Evolutionary conservation across 2,329 filamentous ascomycete species (phyloP), one percentile per base, ranked within the genome.

Genomic region (Penicillium concentricum): DNA sequence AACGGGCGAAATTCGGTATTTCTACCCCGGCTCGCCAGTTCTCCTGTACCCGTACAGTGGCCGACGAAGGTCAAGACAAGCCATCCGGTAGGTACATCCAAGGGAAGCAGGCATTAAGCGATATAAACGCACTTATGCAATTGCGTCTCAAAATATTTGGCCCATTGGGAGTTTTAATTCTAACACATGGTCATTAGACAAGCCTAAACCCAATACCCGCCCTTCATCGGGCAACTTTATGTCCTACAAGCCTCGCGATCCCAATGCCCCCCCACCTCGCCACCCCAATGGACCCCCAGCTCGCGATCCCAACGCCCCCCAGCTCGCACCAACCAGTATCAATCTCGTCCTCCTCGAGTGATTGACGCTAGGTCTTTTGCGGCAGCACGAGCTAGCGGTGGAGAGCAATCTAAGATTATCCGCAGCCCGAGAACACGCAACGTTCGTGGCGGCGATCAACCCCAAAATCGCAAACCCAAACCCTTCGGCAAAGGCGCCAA

Each of bases 341-440:
- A 60, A 41, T 47, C 58, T 41, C 66, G 63, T 38, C 64, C 69
- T 37, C 67, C 66, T 41, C 67, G 70, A 28, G 63, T 66, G 20
- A 51, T 76, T 51, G 74, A 76, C 60, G 74, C 74, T 15, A 66
- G 74, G 46, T 70, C 72, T 8, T 67, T 76, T 28, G 73, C 67
- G 6, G 71, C 72, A 9, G 59, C 68, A n/a, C 63, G 62, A 47
- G 54, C 63, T 28, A 39, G 47, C 28, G 65, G 64, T 52, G 65
- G 61, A 35, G 61, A 67, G n/a, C 64, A 66, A 18, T 56, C 65
- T 9, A 69, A 70, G 48, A 60, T 76, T 34, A 65, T 76, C 22
- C 72, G 68, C 43, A 66, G 63, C 32, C 66, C 69, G 5, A 61
- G 64, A 26, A 51, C 69, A 30, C 68, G 65, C 41, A 64, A 51